These are phyloP conservation scores for Taphrina confusa DNA, from an alignment of 1,139 yeast genomes.

Conservation along the genomic window DNA sequence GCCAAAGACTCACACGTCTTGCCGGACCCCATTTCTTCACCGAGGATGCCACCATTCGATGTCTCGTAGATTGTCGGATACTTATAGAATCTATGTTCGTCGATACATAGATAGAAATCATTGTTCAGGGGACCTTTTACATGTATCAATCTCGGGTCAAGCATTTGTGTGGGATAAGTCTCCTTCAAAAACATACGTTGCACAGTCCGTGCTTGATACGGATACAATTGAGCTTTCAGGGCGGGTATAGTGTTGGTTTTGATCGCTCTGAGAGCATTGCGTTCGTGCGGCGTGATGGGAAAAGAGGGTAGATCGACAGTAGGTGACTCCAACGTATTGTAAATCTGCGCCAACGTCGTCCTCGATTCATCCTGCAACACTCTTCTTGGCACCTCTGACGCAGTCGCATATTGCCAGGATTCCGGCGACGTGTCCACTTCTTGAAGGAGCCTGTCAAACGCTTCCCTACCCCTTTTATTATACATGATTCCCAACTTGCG, in stretches of 20 bases:
- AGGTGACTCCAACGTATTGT: slow-evolving; percentile 12
- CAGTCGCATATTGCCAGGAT: neutral
- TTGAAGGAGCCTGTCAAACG: neutral
- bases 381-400: neutral
- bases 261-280: neutral
- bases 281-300: neutral
- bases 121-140: slow-evolving; percentile 43
- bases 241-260: slow-evolving; percentile 46
- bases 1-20: slow-evolving; percentile 69
- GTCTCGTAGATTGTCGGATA: slow-evolving; percentile 52
- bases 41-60: slow-evolving; percentile 68
- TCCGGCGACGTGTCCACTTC: neutral
- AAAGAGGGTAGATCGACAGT: neutral
- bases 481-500: neutral
- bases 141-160: slow-evolving; percentile 53
- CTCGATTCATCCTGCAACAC: neutral
- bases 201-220: slow-evolving; percentile 61
- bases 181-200: slow-evolving; percentile 63
- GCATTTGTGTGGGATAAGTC: slow-evolving; percentile 45
- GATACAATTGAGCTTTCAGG: slow-evolving; percentile 55
- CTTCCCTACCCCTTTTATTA: neutral
- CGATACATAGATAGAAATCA: slow-evolving; percentile 48
- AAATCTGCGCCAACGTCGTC: slow-evolving; percentile 10
- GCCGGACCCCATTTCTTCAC: slow-evolving; percentile 78
- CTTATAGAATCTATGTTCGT: slow-evolving; percentile 41